phyloP scores from a whole-genome alignment of 768 basidiomycete genomes.

The Amanita molliuscula region DNA sequence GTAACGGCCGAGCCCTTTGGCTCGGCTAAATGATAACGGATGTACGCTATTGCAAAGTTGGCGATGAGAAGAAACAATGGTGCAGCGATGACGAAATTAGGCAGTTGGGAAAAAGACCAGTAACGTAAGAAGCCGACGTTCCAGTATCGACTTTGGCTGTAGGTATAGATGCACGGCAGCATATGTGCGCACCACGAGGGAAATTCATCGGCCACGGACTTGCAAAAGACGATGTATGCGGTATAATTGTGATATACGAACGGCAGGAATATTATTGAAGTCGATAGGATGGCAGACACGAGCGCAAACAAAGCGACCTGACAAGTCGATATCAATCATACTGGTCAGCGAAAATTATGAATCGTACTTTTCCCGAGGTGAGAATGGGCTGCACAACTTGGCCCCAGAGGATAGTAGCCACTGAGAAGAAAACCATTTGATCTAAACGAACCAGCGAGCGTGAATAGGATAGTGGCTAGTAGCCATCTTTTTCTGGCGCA shows the following conservation, averaged over 20 bases:
- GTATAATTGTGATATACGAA: conserved; percentile 62
- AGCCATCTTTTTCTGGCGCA: conserved; percentile 42
- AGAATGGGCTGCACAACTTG: conserved; percentile 47
- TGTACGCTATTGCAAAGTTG: conserved; percentile 22
- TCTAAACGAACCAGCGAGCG: conserved; percentile 54
- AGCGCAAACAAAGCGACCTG: conserved; percentile 25
- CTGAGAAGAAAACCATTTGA: conserved; percentile 70
- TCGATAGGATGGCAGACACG: conserved; percentile 28
- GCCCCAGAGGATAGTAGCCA: conserved; percentile 77
- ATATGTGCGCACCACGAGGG: conserved; percentile 54
- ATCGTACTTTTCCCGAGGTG: conserved; percentile 21
- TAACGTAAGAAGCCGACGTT: conserved; percentile 76
- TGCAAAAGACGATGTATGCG: conserved; percentile 65
- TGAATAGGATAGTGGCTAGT: conserved; percentile 49
- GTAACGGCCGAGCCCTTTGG: not conserved
- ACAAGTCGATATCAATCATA: conserved; percentile 1
- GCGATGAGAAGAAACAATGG: conserved; percentile 55
- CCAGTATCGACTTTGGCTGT: conserved; percentile 86
- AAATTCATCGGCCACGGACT: conserved; percentile 7
- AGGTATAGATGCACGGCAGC: conserved; percentile 67
- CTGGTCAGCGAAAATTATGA: not conserved
- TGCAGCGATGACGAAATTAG: conserved; percentile 75
- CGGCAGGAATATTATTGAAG: conserved; percentile 44
- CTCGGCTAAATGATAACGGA: not conserved
- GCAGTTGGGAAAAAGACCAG: conserved; percentile 75